phyloP scores from a whole-genome alignment of 129 eudicot species.

The Flaveria sonorensis region DNA sequence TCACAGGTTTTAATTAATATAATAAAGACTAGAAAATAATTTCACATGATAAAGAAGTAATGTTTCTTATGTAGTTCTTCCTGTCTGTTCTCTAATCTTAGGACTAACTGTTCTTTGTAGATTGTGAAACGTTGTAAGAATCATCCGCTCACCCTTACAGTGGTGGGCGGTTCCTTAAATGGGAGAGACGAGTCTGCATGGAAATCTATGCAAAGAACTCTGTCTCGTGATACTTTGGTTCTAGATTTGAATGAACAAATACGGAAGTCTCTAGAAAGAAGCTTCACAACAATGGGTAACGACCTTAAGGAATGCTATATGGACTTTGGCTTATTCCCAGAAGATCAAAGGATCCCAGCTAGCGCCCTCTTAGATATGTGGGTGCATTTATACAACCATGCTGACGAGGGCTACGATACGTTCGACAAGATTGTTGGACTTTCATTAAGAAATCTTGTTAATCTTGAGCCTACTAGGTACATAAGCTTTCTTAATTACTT shows the following conservation, averaged over 20 bases:
- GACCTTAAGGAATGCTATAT: slow-evolving; percentile 34
- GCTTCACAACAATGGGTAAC: slow-evolving; percentile 35
- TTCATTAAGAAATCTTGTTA: slow-evolving; percentile 36
- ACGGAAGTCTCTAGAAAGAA: slow-evolving; percentile 32
- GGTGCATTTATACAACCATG: slow-evolving; percentile 44
- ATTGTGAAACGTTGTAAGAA: slow-evolving; percentile 43
- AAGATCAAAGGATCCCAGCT: slow-evolving; percentile 47
- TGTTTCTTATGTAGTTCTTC: background rate
- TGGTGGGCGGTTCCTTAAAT: slow-evolving; percentile 43
- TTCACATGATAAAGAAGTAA: too few species aligned
- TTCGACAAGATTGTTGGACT: slow-evolving; percentile 32
- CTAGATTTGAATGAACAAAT: slow-evolving; percentile 30
- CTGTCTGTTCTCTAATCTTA: background rate
- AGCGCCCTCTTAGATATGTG: slow-evolving; percentile 47
- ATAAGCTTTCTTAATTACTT: background rate
- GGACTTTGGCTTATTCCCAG: slow-evolving; percentile 50
- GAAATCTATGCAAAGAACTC: slow-evolving; percentile 20
- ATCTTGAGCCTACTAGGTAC: slow-evolving; percentile 12
- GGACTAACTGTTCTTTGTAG: slow-evolving; percentile 15
- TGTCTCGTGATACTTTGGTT: slow-evolving; percentile 33
- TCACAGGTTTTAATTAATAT: too few species aligned
- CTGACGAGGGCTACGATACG: slow-evolving; percentile 32
- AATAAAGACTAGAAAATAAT: background rate
- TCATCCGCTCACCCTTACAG: slow-evolving; percentile 47
- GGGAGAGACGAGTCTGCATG: slow-evolving; percentile 34